Evolutionary conservation across 23 red algal genomes (phyloP), one percentile per base, ranked within the genome.

Genomic region (Gracilariopsis chorda): DNA sequence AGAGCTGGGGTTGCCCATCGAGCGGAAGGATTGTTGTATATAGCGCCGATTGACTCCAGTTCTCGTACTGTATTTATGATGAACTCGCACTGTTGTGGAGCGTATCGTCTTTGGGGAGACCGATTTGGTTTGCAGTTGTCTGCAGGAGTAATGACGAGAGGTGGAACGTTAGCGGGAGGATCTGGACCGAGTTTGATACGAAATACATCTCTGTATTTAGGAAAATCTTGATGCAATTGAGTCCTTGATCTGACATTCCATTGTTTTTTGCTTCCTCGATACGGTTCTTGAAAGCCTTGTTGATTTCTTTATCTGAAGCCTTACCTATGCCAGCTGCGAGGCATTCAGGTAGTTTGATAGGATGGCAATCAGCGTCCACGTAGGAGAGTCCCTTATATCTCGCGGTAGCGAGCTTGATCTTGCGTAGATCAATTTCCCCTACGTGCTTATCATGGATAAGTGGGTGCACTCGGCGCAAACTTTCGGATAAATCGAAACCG

Each of bases 141-240:
- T 28, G 11, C 2, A 3, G 35, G 79, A 13, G 61, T 42, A 2
- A 67, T 41, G 10, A 16, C 19, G 2, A 84, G 19, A 3, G 79
- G 79, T 30, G 21, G 2, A 24, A 84, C 79, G 53, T 84, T 56
- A 1, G 79, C 79, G 3, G 53, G 79, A 2, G 53, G 79, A 7
- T 84, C 28, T 8, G 39, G 2, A 21, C 79, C 79, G 25, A 84
- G 59, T 24, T 84, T 84, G 55, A 63, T 28, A 3, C 78, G 34
- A 61, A 80, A 61, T 0, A 44, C 20, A 17, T 23, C 33, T 24
- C 78, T 8, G 10, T 83, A 19, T 0, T 62, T 0, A 35, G 24
- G n/a, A 25, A 83, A 64, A 12, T 42, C 17, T 60, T 28, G 1
- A 5, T 0, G 51, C 32, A 83, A 0, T 27, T 51, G 7, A 59